These are phyloP conservation scores for Adansonia gregorii DNA, from an alignment of 441 rosid genomes.

Conservation along the genomic window DNA sequence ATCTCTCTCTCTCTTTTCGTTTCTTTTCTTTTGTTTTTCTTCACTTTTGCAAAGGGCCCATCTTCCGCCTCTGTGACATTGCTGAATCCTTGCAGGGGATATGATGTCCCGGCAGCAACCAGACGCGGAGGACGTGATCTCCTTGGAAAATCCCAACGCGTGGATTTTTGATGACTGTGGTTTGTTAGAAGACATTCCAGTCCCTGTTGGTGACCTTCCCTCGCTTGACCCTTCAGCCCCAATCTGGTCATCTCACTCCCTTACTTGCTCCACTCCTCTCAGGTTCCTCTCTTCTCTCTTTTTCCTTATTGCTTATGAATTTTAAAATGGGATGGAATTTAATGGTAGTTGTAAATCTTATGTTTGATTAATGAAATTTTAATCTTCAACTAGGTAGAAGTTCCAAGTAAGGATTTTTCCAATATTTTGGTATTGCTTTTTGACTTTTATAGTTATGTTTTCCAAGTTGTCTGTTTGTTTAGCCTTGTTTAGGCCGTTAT, in stretches of 20 bases:
- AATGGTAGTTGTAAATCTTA: not conserved
- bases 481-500: not conserved
- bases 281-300: constrained; percentile 32
- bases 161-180: constrained; percentile 53
- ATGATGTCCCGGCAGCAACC: constrained; percentile 12
- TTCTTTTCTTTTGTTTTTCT: constrained; percentile 3
- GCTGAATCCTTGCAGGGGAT: constrained; percentile 3
- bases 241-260: constrained; percentile 46
- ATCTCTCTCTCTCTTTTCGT: constrained; percentile 16
- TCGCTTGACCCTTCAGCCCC: constrained; percentile 37
- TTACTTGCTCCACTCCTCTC: constrained; percentile 34
- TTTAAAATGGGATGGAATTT: not conserved
- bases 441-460: not conserved
- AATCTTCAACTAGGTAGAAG: not conserved
- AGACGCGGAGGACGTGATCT: constrained; percentile 36
- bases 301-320: not conserved
- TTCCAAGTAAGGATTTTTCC: not conserved
- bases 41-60: not conserved
- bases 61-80: not conserved
- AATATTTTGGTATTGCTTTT: not conserved
- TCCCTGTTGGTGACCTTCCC: constrained; percentile 48
- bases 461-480: constrained; percentile 3
- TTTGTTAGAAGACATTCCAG: constrained; percentile 48
- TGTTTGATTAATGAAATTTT: not conserved
- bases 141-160: constrained; percentile 38